phyloP scores from a whole-genome alignment of 2,329 filamentous ascomycete species.

The Apiospora sp. region DNA sequence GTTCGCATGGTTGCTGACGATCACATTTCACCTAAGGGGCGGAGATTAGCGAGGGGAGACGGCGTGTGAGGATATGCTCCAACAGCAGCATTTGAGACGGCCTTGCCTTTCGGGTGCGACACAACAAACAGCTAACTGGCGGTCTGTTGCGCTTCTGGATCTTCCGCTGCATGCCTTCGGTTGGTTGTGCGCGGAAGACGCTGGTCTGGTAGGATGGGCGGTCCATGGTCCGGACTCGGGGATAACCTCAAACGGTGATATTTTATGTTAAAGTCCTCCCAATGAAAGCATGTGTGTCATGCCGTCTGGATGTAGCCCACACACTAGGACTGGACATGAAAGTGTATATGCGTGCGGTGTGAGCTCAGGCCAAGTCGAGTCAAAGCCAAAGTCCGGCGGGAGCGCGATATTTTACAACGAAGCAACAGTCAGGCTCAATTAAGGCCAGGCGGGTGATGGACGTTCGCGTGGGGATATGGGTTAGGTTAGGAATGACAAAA shows the following conservation, averaged over 20 bases:
- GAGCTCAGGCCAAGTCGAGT: slow-evolving; percentile 14
- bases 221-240: slow-evolving; percentile 41
- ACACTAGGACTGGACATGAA: slow-evolving; percentile 19
- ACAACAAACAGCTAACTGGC: slow-evolving; percentile 46
- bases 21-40: slow-evolving; percentile 47
- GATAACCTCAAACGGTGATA: slow-evolving; percentile 32
- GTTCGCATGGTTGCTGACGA: slow-evolving; percentile 48
- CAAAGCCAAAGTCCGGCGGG: slow-evolving; percentile 13
- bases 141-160: slow-evolving; percentile 48
- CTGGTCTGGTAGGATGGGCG: slow-evolving; percentile 43
- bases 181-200: slow-evolving; percentile 47
- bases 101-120: slow-evolving; percentile 45
- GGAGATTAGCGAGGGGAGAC: not conserved
- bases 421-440: slow-evolving; percentile 12
- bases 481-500: not conserved
- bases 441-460: not conserved
- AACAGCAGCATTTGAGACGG: slow-evolving; percentile 25
- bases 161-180: slow-evolving; percentile 45
- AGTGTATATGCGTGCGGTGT: not conserved
- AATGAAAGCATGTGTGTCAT: slow-evolving; percentile 17
- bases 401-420: not conserved
- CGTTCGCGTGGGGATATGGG: not conserved
- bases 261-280: slow-evolving; percentile 20
- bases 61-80: slow-evolving; percentile 17
- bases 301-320: slow-evolving; percentile 22